Evolutionary conservation across 805 yeast species (phyloP).

Genomic region (Wickerhamiella spandovensis): DNA sequence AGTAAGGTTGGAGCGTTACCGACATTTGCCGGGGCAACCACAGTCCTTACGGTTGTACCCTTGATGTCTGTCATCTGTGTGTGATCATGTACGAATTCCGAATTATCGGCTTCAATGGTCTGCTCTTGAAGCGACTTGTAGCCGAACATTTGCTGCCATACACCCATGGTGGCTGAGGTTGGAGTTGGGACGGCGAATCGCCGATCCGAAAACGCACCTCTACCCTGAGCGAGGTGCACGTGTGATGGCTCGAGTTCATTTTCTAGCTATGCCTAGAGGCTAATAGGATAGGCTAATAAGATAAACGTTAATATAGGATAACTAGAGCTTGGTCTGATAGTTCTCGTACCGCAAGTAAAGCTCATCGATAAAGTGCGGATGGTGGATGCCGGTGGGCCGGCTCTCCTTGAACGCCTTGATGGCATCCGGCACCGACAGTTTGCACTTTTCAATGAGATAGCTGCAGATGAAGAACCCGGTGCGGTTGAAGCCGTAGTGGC

Average conservation of each 20-base stretch:
- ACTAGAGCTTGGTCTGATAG: background rate
- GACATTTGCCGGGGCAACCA: background rate
- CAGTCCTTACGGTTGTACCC: background rate
- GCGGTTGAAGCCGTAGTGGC: constrained; percentile 72
- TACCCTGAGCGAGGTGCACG: too few relatives aligned
- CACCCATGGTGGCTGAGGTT: background rate
- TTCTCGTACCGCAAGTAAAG: constrained; percentile 44
- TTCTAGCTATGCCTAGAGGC: too few relatives aligned
- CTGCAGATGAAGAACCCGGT: constrained; percentile 65
- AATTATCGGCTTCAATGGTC: background rate
- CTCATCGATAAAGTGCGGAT: constrained; percentile 64
- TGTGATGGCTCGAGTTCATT: too few relatives aligned
- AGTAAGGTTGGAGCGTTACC: background rate
- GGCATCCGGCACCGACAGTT: constrained; percentile 51
- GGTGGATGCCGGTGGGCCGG: constrained; percentile 61
- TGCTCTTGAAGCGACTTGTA: background rate
- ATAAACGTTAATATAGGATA: too few relatives aligned
- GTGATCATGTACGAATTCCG: background rate
- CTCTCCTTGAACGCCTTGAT: constrained; percentile 43
- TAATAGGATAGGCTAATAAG: too few relatives aligned
- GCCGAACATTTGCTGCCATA: background rate
- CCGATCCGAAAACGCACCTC: too few relatives aligned
- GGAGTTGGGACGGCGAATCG: background rate
- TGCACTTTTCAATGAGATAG: constrained; percentile 46
- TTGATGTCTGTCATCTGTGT: background rate